Percentiles rank a stretch among this genome's conserved stretches.
phyloP scores from a whole-genome alignment of 768 basidiomycete genomes.

The Tubosaeta sp. region DNA sequence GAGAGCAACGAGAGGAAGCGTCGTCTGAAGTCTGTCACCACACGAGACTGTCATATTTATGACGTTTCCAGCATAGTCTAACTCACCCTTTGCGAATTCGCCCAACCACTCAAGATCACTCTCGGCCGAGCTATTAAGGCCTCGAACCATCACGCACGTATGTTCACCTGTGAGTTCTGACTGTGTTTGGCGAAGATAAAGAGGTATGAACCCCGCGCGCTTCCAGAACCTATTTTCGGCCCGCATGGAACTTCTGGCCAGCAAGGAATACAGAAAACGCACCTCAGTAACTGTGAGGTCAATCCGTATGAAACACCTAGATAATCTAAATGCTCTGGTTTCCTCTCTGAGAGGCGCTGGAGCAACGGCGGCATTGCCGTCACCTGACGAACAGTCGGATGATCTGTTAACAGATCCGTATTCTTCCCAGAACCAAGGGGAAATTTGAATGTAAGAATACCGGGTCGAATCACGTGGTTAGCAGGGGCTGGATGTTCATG shows the following conservation, averaged over 20 bases:
- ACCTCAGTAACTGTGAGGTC: slow-evolving; percentile 80
- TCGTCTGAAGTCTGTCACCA: slow-evolving; percentile 76
- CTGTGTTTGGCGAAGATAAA: slow-evolving; percentile 90
- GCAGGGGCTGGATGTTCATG: not conserved
- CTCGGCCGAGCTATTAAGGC: slow-evolving; percentile 63
- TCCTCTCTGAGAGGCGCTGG: slow-evolving; percentile 83
- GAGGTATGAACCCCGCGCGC: slow-evolving; percentile 81
- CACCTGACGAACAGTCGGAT: slow-evolving; percentile 65
- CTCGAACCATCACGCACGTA: slow-evolving; percentile 91
- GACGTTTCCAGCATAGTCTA: not conserved
- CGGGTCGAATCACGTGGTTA: slow-evolving; percentile 1
- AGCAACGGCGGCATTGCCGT: slow-evolving; percentile 88
- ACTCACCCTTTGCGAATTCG: slow-evolving; percentile 80
- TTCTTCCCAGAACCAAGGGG: slow-evolving; percentile 30
- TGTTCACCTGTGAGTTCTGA: slow-evolving; percentile 97
- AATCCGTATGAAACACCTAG: slow-evolving; percentile 96
- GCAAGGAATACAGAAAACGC: slow-evolving; percentile 6
- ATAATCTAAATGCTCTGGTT: slow-evolving; percentile 89
- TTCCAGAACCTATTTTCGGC: slow-evolving; percentile 82
- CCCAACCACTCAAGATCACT: slow-evolving; percentile 75
- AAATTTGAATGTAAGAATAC: not conserved
- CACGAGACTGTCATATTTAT: not conserved
- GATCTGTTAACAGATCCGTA: slow-evolving; percentile 70
- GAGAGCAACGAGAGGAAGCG: slow-evolving; percentile 88
- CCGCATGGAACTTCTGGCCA: not conserved